Conservation (phyloP, 2,329 filamentous ascomycete genomes). For the Chaetoscypha palmicola region DNA sequence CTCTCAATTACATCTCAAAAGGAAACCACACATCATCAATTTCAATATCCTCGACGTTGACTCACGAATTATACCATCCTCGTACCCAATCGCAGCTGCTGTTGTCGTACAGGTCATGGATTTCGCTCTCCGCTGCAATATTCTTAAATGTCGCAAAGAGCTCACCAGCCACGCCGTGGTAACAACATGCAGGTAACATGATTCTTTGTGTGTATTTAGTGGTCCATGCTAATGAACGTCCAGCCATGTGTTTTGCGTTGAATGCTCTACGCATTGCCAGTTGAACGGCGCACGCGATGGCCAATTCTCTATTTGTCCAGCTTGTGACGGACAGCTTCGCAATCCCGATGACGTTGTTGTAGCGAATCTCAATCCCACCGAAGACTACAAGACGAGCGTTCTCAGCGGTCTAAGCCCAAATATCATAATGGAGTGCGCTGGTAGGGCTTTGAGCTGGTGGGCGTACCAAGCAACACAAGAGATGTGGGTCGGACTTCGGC, state of each 20-base stretch:
- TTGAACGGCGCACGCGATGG: slow-evolving; percentile 47
- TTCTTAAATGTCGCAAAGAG: slow-evolving; percentile 64
- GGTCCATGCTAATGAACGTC: no score
- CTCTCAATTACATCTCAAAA: no score
- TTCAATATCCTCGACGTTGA: no score
- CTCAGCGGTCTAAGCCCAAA: slow-evolving; percentile 76
- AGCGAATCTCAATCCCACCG: slow-evolving; percentile 66
- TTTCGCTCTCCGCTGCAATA: slow-evolving; percentile 69
- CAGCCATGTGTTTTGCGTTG: slow-evolving; percentile 79
- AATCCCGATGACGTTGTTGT: slow-evolving; percentile 70
- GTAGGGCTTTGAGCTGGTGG: slow-evolving; percentile 75
- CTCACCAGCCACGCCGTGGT: slow-evolving; percentile 69
- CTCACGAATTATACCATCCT: no score
- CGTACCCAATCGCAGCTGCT: no score
- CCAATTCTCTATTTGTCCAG: slow-evolving; percentile 58
- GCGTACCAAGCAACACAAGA: slow-evolving; percentile 80
- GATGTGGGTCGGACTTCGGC: slow-evolving; percentile 47
- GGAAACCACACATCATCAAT: no score
- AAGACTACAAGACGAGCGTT: slow-evolving; percentile 85
- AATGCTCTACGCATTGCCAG: slow-evolving; percentile 61
- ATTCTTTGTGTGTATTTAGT: no score
- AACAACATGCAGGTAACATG: slow-evolving; percentile 78
- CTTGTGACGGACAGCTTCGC: slow-evolving; percentile 60
- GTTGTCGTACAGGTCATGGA: no score
- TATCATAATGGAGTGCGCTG: slow-evolving; percentile 79